Evolutionary conservation across 1,284 basidiomycete species (phyloP).

Genomic region (Trametes pubescens): DNA sequence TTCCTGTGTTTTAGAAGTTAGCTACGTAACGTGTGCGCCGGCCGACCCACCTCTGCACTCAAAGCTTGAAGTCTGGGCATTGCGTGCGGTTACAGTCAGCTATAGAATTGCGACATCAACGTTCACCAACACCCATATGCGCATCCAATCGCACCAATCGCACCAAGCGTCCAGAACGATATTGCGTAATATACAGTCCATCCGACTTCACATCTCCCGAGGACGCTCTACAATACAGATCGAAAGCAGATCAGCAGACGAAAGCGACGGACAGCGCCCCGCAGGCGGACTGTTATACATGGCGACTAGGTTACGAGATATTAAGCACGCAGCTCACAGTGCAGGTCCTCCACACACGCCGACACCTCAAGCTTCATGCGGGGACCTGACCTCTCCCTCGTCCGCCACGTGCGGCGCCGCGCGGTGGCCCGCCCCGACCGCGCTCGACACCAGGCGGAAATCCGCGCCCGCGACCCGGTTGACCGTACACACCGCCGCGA

Average conservation of each 20-base stretch:
- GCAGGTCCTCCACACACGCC: neutral
- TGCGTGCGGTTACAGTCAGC: too few species aligned
- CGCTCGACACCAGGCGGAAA: conserved; percentile 37
- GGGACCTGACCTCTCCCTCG: conserved; percentile 1
- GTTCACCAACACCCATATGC: too few species aligned
- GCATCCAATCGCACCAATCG: too few species aligned
- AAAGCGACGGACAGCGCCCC: neutral
- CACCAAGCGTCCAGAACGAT: too few species aligned
- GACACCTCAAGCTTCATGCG: conserved; percentile 1
- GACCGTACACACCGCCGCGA: conserved; percentile 2
- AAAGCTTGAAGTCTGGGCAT: too few species aligned
- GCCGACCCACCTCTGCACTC: too few species aligned
- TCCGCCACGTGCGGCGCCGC: neutral
- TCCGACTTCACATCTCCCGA: neutral
- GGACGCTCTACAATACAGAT: conserved; percentile 4
- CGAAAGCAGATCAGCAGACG: conserved; percentile 9
- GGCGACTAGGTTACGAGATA: neutral
- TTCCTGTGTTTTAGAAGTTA: too few species aligned
- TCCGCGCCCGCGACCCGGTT: conserved; percentile 42
- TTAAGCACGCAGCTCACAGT: neutral
- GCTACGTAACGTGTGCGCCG: too few species aligned
- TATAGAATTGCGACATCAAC: too few species aligned
- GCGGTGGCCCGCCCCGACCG: conserved; percentile 29
- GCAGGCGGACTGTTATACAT: conserved; percentile 12
- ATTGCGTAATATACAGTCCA: neutral